Percentiles rank a stretch among this genome's conserved stretches.
Evolutionary conservation across 2,329 filamentous ascomycete genomes (phyloP).

Genomic region (Fusarium hainanense): DNA sequence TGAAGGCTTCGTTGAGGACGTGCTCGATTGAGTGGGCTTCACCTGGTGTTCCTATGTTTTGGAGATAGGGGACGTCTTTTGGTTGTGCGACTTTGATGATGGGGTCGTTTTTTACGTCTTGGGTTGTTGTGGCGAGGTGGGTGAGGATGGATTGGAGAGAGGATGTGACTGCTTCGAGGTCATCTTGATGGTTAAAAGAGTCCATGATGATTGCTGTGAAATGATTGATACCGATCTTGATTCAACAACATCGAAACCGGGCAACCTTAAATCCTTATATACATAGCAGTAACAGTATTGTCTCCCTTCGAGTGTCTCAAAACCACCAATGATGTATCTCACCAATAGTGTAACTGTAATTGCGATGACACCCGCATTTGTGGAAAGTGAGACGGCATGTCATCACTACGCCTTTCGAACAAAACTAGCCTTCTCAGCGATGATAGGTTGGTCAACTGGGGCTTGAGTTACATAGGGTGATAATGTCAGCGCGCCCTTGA

Average conservation of each 20-base stretch:
- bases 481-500: not conserved
- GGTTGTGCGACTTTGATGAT: slow-evolving; percentile 32
- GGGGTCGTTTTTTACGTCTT: slow-evolving; percentile 13
- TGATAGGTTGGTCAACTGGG: slow-evolving; percentile 10
- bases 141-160: slow-evolving; percentile 12
- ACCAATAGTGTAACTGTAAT: not conserved
- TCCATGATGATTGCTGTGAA: not conserved
- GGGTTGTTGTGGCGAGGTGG: slow-evolving; percentile 8
- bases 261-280: not conserved
- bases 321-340: not conserved
- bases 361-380: not conserved
- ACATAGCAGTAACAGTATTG: too few relatives aligned
- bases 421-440: not conserved
- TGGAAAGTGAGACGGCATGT: slow-evolving; percentile 9
- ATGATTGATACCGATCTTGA: not conserved
- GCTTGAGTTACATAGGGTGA: not conserved
- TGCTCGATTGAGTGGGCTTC: slow-evolving; percentile 17
- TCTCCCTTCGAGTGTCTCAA: not conserved
- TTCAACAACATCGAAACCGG: not conserved
- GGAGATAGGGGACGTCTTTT: slow-evolving; percentile 16
- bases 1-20: slow-evolving; percentile 23
- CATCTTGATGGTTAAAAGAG: not conserved
- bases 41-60: slow-evolving; percentile 17
- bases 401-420: slow-evolving; percentile 15
- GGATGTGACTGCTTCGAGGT: slow-evolving; percentile 20